Evolutionary conservation across 1,284 basidiomycete species (phyloP), one percentile per base, ranked within the genome.

Genomic region (Moesziomyces sp.): DNA sequence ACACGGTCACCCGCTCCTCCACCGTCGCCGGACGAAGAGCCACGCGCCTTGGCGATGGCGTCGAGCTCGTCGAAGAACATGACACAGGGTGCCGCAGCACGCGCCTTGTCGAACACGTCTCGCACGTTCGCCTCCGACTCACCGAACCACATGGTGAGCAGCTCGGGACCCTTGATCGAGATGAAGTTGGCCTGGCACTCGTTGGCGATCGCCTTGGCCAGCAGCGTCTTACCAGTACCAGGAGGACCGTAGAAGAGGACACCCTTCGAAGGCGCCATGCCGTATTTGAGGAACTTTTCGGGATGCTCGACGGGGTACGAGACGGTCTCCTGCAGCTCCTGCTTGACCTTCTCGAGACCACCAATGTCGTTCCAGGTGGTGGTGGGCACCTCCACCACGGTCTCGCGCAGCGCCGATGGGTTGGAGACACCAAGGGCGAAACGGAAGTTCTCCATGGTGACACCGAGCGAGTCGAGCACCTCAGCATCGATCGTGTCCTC

Each of bases 11-110:
- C 91, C 9, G 96, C 95, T 70, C 96, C 97, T 76, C 95, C 95
- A 59, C 87, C 95, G 84, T 97, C 96, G 54, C 93, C 94, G 16
- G 89, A 87, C 28, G 86, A 86, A n/a, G 83, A 83, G 67, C 96
- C 96, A 86, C 97, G 93, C 52, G 94, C 90, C 87, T 98, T 98
- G 58, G 96, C 96, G 80, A 99, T 98, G 13, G 96, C 97, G 85
- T 99, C 96, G 83, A 99, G 88, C 86, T 99, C 96, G 83, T 99
- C 96, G 86, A 99, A 99, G 92, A 99, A 99, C 94, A 99, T 97
- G 76, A 99, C 94, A 85, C 96, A 98, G 46, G 97, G 97, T 9
- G 96, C 95, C 5, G 97, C 97, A 23, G 96, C 96, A 79, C 97
- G 93, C 55, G 97, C 96, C 87, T 99, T 98, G 89, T 99, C 96